These are phyloP conservation scores for Scenedesmus sp. DNA, from an alignment of 163 green algal genomes.

Conservation along the genomic window DNA sequence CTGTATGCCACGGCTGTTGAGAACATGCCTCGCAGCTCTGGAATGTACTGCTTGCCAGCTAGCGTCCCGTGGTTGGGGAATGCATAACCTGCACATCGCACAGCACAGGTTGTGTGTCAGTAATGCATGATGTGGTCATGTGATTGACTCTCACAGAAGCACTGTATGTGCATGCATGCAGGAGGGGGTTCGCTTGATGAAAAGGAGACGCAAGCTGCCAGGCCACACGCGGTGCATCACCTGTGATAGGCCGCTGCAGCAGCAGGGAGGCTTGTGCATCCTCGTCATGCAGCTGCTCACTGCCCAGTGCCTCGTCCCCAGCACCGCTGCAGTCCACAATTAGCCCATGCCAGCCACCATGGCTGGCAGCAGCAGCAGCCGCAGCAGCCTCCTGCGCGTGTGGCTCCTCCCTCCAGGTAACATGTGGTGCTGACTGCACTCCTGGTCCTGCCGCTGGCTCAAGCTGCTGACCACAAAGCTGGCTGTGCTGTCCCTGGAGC, in stretches of 20 bases:
- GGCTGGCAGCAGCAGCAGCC: not conserved
- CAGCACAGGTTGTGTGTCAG: too few species aligned
- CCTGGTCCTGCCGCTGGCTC: not conserved
- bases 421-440: not conserved
- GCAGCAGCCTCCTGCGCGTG: not conserved
- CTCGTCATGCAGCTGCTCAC: constrained; percentile 1
- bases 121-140: too few species aligned
- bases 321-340: not conserved
- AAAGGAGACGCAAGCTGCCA: not conserved
- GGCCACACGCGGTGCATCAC: not conserved
- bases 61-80: constrained; percentile 9
- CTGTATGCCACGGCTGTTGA: constrained; percentile 33
- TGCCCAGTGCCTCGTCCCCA: not conserved
- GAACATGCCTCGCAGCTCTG: constrained; percentile 34
- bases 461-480: not conserved
- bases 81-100: constrained; percentile 12
- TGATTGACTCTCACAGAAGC: not conserved
- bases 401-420: not conserved
- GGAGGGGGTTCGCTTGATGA: too few species aligned
- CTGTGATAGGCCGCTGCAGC: constrained; percentile 32
- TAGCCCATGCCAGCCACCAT: not conserved
- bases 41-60: constrained; percentile 2
- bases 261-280: constrained; percentile 12
- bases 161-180: not conserved
- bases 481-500: not conserved